Base-by-base conservation (phyloP, 2,329 filamentous ascomycete genomes). In the Neofusicoccum umdonicola region DNA sequence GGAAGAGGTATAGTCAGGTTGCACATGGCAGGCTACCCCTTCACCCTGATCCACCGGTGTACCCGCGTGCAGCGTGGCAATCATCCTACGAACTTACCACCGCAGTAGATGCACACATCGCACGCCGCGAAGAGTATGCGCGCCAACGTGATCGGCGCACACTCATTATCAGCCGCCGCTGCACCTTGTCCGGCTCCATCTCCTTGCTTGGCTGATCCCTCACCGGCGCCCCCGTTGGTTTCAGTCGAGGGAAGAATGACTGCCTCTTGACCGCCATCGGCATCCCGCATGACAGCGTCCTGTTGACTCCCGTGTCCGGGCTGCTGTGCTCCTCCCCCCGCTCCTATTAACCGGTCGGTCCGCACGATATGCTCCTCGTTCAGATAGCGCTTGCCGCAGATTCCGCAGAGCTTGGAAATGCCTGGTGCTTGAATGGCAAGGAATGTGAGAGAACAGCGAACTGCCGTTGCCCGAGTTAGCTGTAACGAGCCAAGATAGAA, bases 391-490 rank as follows among this genome's bases (percentile, higher is more conserved):
- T 74, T 80, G 12, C 72, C 78, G 68, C 85, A 87, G n/a, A 81
- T 73, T 17, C 80, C 80, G 70, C 85, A 87, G 57, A 77, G 78
- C 68, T 85, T 86, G 12, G 83, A 82, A 2, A 82, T 76, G 1
- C 80, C 80, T 2, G 85, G 84, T 39, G 81, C 79, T 69, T 86
- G 84, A 6, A 87, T 85, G 1, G 83, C 77, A 5, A 85, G 68
- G 60, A 85, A 83, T n/a, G 82, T 84, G 22, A 87, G 67, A 12
- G 78, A 78, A 68, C 85, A 87, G 41, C 85, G 79, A n/a, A 76
- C 81, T 83, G 66, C 35, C 27, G 56, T 37, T 35, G 44, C 27
- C 50, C 52, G n/a, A 34, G 27, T 31, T 12, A 39, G 42, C 22
- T 37, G 48, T 44, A 15, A 51, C 11, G 27, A 39, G 17, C 39